Conservation (phyloP, 192 early-diverging fungal genomes). For the Umbelopsis vinacea region DNA sequence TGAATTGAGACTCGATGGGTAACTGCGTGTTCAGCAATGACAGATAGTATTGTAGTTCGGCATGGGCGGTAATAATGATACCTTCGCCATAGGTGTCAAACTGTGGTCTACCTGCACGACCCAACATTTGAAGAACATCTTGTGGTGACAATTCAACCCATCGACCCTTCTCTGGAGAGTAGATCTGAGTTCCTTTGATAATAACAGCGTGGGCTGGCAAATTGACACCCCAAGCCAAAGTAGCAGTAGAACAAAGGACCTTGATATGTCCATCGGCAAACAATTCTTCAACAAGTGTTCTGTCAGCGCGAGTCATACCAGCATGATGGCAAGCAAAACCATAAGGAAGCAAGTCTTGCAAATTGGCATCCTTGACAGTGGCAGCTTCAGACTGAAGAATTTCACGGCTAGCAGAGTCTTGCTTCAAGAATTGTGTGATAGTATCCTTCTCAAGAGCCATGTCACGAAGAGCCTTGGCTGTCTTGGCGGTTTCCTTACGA, state of each 20-base stretch:
- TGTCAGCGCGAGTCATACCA: constrained; percentile 91
- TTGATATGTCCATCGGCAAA: constrained; percentile 86
- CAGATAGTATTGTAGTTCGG: constrained; percentile 92
- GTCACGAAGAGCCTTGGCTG: constrained; percentile 86
- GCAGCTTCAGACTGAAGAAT: constrained; percentile 82
- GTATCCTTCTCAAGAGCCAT: constrained; percentile 91
- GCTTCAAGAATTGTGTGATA: constrained; percentile 77
- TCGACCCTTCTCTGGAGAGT: constrained; percentile 90
- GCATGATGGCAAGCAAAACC: constrained; percentile 98
- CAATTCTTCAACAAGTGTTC: constrained; percentile 83
- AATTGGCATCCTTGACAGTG: constrained; percentile 81
- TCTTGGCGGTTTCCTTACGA: constrained; percentile 97
- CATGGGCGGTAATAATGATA: constrained; percentile 94
- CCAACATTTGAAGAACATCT: constrained; percentile 99
- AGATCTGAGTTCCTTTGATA: constrained; percentile 98
- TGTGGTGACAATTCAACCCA: constrained; percentile 96
- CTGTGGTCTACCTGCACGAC: constrained; percentile 94
- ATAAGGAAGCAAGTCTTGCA: constrained; percentile 81
- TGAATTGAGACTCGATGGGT: constrained; percentile 96
- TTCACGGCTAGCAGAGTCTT: constrained; percentile 85
- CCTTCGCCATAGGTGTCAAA: constrained; percentile 93
- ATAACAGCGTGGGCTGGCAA: constrained; percentile 98
- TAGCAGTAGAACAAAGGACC: constrained; percentile 94
- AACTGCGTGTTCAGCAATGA: constrained; percentile 94
- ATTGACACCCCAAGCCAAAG: constrained; percentile 99